Evolutionary conservation across 441 rosid species (phyloP).

Genomic region (Gossypium davidsonii): DNA sequence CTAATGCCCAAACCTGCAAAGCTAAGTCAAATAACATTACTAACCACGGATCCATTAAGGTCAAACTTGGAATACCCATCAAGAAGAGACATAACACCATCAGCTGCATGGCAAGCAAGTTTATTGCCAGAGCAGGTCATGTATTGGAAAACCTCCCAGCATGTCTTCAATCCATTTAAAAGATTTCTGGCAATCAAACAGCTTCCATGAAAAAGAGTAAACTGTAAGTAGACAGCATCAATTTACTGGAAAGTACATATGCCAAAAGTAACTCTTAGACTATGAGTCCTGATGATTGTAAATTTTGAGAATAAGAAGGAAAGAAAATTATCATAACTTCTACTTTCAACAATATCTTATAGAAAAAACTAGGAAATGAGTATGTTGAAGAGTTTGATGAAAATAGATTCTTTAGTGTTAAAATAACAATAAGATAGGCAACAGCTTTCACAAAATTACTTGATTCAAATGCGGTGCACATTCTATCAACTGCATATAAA

Average conservation of each 20-base stretch:
- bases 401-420: not conserved
- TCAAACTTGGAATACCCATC: constrained; percentile 84
- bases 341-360: not conserved
- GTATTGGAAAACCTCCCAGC: constrained; percentile 86
- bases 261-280: not conserved
- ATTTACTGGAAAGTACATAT: not conserved
- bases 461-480: not conserved
- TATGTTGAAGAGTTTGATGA: not conserved
- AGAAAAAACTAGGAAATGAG: not conserved
- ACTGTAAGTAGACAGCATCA: constrained; percentile 10
- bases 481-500: not conserved
- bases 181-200: constrained; percentile 91
- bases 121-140: constrained; percentile 66
- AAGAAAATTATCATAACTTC: not conserved
- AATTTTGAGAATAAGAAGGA: not conserved
- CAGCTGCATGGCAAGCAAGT: constrained; percentile 52
- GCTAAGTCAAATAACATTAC: constrained; percentile 20
- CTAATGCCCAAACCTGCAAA: not conserved
- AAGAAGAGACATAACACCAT: constrained; percentile 52
- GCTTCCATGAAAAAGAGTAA: constrained; percentile 34
- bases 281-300: not conserved
- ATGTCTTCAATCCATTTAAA: constrained; percentile 82
- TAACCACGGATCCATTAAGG: constrained; percentile 64
- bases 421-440: not conserved
- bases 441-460: not conserved